Percentiles rank a stretch among this genome's conserved stretches.
phyloP scores from a whole-genome alignment of 2,329 filamentous ascomycete species.

The Phoma sp. region DNA sequence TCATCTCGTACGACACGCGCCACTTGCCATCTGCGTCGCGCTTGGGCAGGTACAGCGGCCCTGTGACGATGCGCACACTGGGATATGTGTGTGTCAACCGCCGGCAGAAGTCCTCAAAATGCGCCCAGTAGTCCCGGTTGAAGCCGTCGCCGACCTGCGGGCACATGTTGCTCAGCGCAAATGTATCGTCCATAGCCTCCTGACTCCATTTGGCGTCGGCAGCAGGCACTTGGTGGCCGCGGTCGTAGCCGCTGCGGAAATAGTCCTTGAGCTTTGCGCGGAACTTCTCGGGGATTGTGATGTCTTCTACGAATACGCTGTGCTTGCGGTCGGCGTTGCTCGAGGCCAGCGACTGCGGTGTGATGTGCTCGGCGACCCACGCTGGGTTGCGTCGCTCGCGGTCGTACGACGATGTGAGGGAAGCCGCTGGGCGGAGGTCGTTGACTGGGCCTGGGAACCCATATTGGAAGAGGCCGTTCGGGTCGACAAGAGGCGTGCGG shows the following conservation, averaged over 20 bases:
- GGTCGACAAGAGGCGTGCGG: slow-evolving; percentile 51
- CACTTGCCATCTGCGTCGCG: slow-evolving; percentile 91
- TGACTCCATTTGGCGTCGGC: slow-evolving; percentile 97
- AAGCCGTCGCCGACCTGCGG: slow-evolving; percentile 98
- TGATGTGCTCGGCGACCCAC: slow-evolving; percentile 96
- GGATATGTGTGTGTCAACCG: slow-evolving; percentile 81
- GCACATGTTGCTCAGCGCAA: slow-evolving; percentile 94
- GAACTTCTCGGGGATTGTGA: slow-evolving; percentile 80
- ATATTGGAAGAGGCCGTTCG: slow-evolving; percentile 60
- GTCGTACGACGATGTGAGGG: slow-evolving; percentile 87
- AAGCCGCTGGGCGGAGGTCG: slow-evolving; percentile 77
- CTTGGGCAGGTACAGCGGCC: slow-evolving; percentile 89
- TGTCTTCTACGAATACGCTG: slow-evolving; percentile 83
- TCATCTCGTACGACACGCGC: slow-evolving; percentile 94
- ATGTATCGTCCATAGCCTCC: slow-evolving; percentile 92
- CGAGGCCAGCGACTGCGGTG: slow-evolving; percentile 76
- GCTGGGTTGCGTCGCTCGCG: slow-evolving; percentile 87
- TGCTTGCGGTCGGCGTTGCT: slow-evolving; percentile 83
- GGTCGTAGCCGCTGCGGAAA: slow-evolving; percentile 90
- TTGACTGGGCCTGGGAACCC: slow-evolving; percentile 88
- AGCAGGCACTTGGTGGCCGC: slow-evolving; percentile 95
- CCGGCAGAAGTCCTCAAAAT: slow-evolving; percentile 97
- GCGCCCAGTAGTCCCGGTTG: slow-evolving; percentile 99
- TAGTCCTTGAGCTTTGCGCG: slow-evolving; percentile 92
- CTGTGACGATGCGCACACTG: slow-evolving; percentile 88